Evolutionary conservation across 257 asterid genomes (phyloP).

Genomic region (Capsicum chinense): DNA sequence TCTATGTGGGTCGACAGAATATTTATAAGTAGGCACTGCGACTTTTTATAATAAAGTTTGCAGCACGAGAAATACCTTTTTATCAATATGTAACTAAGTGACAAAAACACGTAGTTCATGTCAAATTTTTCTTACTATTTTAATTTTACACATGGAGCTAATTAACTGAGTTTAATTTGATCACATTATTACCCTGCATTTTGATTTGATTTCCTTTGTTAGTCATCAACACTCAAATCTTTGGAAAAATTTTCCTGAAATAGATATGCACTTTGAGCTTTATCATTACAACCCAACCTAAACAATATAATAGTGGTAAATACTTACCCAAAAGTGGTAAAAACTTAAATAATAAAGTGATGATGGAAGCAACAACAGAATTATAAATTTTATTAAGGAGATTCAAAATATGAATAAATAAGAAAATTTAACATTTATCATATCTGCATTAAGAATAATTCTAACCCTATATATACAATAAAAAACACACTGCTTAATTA

Average conservation of each 20-base stretch:
- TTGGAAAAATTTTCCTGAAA: not conserved
- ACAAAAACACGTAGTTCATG: conserved; percentile 5
- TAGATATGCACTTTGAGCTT: not conserved
- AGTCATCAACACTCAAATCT: not conserved
- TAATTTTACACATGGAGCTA: not conserved
- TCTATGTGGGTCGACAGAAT: conserved; percentile 7
- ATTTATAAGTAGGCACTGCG: not conserved
- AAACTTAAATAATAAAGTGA: too few relatives aligned
- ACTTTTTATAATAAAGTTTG: not conserved
- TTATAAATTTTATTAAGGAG: too few relatives aligned
- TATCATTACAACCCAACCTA: too few relatives aligned
- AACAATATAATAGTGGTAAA: too few relatives aligned
- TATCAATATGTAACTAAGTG: not conserved
- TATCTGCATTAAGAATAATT: too few relatives aligned
- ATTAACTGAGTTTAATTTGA: not conserved
- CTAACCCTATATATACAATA: too few relatives aligned
- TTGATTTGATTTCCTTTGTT: not conserved
- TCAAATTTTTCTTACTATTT: not conserved
- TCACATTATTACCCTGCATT: not conserved
- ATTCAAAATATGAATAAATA: too few relatives aligned
- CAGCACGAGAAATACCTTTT: not conserved
- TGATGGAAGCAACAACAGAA: too few relatives aligned
- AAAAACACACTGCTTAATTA: too few relatives aligned
- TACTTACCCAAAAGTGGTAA: too few relatives aligned
- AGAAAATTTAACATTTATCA: too few relatives aligned